Conservation (phyloP, 148 eudicot genomes). For the Rhododendron griersonianum region DNA sequence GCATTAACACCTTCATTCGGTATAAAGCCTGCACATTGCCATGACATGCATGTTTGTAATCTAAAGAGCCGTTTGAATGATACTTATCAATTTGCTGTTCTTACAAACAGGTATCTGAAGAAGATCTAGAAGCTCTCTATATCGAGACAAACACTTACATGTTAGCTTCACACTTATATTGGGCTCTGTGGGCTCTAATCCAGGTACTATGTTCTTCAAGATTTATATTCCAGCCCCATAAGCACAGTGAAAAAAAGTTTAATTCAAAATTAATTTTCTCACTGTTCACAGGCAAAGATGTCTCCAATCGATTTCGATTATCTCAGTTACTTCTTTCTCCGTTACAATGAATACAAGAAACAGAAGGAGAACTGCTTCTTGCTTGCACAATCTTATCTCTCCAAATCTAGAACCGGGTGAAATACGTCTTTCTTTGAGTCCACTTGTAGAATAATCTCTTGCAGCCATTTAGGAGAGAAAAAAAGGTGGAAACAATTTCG, state of each 20-base stretch:
- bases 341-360: conserved; percentile 76
- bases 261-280: neutral
- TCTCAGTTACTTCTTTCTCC: conserved; percentile 69
- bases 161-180: conserved; percentile 88
- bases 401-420: conserved; percentile 16
- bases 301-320: conserved; percentile 92
- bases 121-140: conserved; percentile 74
- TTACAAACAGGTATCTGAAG: conserved; percentile 50
- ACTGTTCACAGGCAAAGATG: conserved; percentile 69
- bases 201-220: conserved; percentile 49
- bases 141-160: conserved; percentile 71
- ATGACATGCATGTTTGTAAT: neutral
- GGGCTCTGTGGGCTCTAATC: conserved; percentile 98
- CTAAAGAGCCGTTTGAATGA: neutral
- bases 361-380: conserved; percentile 57
- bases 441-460: conserved; percentile 2
- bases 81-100: neutral
- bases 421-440: neutral
- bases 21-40: neutral
- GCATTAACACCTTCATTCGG: neutral
- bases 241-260: neutral
- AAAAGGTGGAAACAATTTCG: neutral
- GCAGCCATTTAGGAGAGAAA: neutral
- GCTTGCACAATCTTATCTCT: conserved; percentile 45
- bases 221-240: neutral